Conservation (phyloP, 2,329 filamentous ascomycete genomes). For the Aspergillus ochraceoroseus region DNA sequence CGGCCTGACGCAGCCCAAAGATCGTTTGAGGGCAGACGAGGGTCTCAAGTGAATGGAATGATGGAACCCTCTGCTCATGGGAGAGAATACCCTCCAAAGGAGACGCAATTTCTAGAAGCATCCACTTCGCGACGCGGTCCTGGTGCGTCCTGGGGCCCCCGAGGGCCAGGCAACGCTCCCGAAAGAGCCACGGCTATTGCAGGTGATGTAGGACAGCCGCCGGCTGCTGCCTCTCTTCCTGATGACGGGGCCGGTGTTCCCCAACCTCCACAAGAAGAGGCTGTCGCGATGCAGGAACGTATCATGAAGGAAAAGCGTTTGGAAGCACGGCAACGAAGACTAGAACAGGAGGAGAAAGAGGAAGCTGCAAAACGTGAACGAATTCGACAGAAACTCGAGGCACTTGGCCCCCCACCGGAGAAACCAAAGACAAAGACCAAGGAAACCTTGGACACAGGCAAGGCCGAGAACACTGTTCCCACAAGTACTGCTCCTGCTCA, state of each 20-base stretch:
- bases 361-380: conserved; percentile 56
- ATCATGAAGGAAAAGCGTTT: conserved; percentile 58
- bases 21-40: conserved; percentile 38
- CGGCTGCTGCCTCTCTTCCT: conserved; percentile 12
- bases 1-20: conserved; percentile 43
- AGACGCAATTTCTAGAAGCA: conserved; percentile 22
- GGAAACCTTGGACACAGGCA: conserved; percentile 27
- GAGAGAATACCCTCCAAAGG: conserved; percentile 27
- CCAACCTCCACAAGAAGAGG: conserved; percentile 34
- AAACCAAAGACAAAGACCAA: conserved; percentile 31
- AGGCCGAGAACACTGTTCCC: conserved; percentile 23
- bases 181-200: conserved; percentile 24
- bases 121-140: conserved; percentile 23
- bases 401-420: conserved; percentile 46
- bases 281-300: conserved; percentile 53
- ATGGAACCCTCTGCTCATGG: conserved; percentile 31
- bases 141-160: conserved; percentile 30
- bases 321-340: conserved; percentile 50
- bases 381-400: conserved; percentile 53
- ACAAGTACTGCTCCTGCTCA: conserved; percentile 35
- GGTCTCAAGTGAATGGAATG: conserved; percentile 38
- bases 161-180: conserved; percentile 26
- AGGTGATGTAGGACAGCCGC: conserved; percentile 19
- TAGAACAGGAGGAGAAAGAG: conserved; percentile 53
- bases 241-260: conserved; percentile 20